Evolutionary conservation across 495 filamentous ascomycete species (phyloP).

Genomic region (Aspergillus mulundensis): DNA sequence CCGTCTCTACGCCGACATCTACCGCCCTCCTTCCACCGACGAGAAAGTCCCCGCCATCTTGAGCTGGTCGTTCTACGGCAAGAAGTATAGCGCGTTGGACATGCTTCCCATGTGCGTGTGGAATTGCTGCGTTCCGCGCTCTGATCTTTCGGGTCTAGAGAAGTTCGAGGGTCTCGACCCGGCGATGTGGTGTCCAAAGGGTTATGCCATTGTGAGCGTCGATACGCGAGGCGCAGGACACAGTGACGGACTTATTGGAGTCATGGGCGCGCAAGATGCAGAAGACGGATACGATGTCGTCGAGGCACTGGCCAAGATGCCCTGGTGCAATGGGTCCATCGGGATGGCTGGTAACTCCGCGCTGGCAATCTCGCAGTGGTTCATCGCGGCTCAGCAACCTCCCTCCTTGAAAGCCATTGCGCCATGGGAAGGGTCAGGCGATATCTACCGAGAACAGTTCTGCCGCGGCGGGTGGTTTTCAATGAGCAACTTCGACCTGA

Average conservation of each 20-base stretch:
- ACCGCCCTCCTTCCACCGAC: constrained; percentile 24
- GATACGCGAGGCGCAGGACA: constrained; percentile 40
- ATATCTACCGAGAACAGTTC: constrained; percentile 42
- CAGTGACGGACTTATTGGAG: constrained; percentile 33
- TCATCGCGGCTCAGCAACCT: constrained; percentile 35
- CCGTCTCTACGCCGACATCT: constrained; percentile 33
- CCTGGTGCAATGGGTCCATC: constrained; percentile 44
- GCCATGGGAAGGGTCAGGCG: constrained; percentile 44
- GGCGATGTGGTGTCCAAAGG: constrained; percentile 31
- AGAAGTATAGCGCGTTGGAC: constrained; percentile 28
- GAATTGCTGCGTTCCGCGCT: not conserved
- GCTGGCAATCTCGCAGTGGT: constrained; percentile 40
- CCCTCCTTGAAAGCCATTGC: constrained; percentile 40
- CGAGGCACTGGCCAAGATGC: constrained; percentile 34
- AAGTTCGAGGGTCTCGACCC: constrained; percentile 48
- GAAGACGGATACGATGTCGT: constrained; percentile 44
- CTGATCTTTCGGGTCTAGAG: constrained; percentile 20
- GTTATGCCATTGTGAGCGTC: constrained; percentile 44
- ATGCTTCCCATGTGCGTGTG: constrained; percentile 14
- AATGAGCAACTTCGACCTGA: constrained; percentile 28
- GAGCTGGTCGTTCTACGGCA: constrained; percentile 35
- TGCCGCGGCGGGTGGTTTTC: constrained; percentile 30
- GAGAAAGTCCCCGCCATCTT: constrained; percentile 34
- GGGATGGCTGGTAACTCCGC: constrained; percentile 42
- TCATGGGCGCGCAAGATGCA: constrained; percentile 43